Evolutionary conservation across 495 filamentous ascomycete species (phyloP).

Genomic region (Hapsidospora chrysogenum): DNA sequence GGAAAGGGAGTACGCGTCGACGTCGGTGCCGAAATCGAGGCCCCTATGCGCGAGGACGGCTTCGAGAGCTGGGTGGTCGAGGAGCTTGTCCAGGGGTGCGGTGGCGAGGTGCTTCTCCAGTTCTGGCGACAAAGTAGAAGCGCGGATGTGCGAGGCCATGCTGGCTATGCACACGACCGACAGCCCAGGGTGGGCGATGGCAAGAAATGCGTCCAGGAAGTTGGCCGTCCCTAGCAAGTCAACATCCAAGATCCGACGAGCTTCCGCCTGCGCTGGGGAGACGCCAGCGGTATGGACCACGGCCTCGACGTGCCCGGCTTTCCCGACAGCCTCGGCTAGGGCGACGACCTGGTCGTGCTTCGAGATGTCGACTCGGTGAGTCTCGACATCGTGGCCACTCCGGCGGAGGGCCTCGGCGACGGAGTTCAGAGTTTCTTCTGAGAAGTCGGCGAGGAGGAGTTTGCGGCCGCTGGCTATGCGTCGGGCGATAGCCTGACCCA

Average conservation of each 20-base stretch:
- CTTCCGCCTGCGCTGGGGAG: conserved; percentile 7
- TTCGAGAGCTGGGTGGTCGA: conserved; percentile 1
- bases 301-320: conserved; percentile 57
- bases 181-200: conserved; percentile 4
- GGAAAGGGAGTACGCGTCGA: conserved; percentile 32
- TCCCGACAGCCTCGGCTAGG: conserved; percentile 32
- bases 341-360: conserved; percentile 5
- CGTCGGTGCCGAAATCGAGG: conserved; percentile 11
- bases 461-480: conserved; percentile 5
- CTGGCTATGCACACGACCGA: conserved; percentile 8
- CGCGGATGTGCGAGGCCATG: conserved; percentile 7
- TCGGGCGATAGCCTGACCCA: conserved; percentile 9
- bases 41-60: no score
- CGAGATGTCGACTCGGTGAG: conserved; percentile 8
- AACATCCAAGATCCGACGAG: conserved; percentile 8
- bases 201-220: conserved; percentile 10
- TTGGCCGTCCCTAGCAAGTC: conserved; percentile 10
- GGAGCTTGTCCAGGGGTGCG: conserved; percentile 5
- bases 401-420: conserved; percentile 6
- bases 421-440: conserved; percentile 5
- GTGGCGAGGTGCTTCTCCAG: conserved; percentile 5
- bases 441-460: conserved; percentile 7
- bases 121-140: not conserved
- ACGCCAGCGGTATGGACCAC: conserved; percentile 43
- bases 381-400: conserved; percentile 7